Evolutionary conservation across 208 protist genomes (phyloP).

Genomic region (Borovskyia barvae): DNA sequence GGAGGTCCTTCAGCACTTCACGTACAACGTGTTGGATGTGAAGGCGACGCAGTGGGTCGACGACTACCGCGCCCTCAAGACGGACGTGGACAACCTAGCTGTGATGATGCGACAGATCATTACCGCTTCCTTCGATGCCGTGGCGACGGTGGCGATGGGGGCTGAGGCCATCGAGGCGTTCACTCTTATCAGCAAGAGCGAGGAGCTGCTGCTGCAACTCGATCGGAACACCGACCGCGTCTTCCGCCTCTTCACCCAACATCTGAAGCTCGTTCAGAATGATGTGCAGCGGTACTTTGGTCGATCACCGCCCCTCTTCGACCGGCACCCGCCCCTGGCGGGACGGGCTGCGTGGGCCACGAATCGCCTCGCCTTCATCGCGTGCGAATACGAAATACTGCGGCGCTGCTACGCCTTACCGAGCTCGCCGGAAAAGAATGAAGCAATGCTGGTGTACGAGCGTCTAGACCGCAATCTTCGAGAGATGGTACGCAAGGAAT

Average conservation of each 20-base stretch:
- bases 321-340: conserved; percentile 87
- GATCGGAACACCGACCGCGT: conserved; percentile 92
- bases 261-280: conserved; percentile 85
- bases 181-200: conserved; percentile 91
- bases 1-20: conserved; percentile 85
- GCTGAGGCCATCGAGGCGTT: conserved; percentile 97
- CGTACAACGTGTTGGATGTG: conserved; percentile 97
- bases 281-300: conserved; percentile 93
- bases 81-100: conserved; percentile 95
- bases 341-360: conserved; percentile 93
- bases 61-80: conserved; percentile 96
- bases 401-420: conserved; percentile 84
- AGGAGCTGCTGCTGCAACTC: conserved; percentile 92
- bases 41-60: conserved; percentile 97
- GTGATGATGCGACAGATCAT: conserved; percentile 97
- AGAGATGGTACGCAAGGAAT: conserved; percentile 78
- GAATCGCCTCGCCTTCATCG: conserved; percentile 58
- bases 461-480: conserved; percentile 79
- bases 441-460: conserved; percentile 73
- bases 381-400: conserved; percentile 49
- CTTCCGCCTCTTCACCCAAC: conserved; percentile 80
- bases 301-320: conserved; percentile 86
- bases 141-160: conserved; percentile 86
- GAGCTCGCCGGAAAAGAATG: conserved; percentile 74
- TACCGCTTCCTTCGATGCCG: conserved; percentile 93